These are phyloP conservation scores for Aspergillus ochraceoroseus DNA, from an alignment of 2,329 filamentous ascomycete genomes.

Conservation along the genomic window DNA sequence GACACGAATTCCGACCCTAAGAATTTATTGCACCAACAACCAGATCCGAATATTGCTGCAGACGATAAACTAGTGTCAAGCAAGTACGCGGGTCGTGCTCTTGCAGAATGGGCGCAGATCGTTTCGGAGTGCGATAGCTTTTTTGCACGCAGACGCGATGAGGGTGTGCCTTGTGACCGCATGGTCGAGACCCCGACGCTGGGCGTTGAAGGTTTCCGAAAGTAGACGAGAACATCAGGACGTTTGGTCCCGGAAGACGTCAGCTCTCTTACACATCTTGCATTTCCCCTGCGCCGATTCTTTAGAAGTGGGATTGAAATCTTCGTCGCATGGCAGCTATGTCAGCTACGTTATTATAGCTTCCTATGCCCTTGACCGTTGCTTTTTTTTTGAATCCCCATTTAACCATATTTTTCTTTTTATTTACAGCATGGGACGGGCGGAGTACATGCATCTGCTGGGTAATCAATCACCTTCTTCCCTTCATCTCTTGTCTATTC, in stretches of 20 bases:
- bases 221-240: no score
- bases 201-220: constrained; percentile 58
- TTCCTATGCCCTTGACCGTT: no score
- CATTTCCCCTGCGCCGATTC: no score
- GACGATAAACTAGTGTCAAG: constrained; percentile 40
- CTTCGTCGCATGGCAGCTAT: no score
- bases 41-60: constrained; percentile 15
- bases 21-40: constrained; percentile 10
- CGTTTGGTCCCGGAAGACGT: constrained; percentile 2
- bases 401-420: not conserved
- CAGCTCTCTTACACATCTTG: no score
- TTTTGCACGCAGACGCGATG: constrained; percentile 57
- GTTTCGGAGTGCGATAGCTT: constrained; percentile 61
- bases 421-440: not conserved
- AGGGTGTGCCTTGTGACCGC: constrained; percentile 55
- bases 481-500: not conserved
- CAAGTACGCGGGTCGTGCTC: constrained; percentile 58
- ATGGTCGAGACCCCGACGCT: constrained; percentile 59
- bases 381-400: no score
- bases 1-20: constrained; percentile 2
- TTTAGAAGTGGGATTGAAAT: no score
- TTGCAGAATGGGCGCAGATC: constrained; percentile 61
- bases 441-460: not conserved
- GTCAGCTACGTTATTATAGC: no score
- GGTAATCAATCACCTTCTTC: not conserved